These are phyloP conservation scores for Trametopsis cervina DNA, from an alignment of 768 basidiomycete species.

Conservation along the genomic window DNA sequence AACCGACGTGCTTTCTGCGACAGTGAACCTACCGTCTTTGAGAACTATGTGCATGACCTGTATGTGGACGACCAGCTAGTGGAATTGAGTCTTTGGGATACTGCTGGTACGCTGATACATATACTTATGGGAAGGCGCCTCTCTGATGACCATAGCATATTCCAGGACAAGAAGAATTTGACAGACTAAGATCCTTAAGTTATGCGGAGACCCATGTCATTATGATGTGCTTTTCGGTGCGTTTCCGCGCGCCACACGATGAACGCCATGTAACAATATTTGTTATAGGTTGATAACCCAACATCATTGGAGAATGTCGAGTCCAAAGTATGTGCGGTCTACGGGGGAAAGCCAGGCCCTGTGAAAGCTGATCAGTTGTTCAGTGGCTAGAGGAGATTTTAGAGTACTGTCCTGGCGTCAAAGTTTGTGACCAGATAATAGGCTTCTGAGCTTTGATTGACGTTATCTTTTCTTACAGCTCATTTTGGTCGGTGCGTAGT, in stretches of 20 bases:
- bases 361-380: not conserved
- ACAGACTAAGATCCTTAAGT: constrained; percentile 85
- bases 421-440: constrained; percentile 56
- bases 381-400: constrained; percentile 93
- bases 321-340: constrained; percentile 53
- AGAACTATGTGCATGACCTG: constrained; percentile 93
- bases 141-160: constrained; percentile 23
- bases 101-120: constrained; percentile 62
- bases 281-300: constrained; percentile 78
- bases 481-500: constrained; percentile 75
- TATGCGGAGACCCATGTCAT: constrained; percentile 97
- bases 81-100: constrained; percentile 95
- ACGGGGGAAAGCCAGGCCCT: not conserved
- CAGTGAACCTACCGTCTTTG: constrained; percentile 93
- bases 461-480: too few relatives aligned
- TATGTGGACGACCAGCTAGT: constrained; percentile 81
- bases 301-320: constrained; percentile 96
- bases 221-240: constrained; percentile 92
- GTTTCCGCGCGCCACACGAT: constrained; percentile 16
- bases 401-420: constrained; percentile 92
- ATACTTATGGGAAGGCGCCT: constrained; percentile 1
- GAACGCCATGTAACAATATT: not conserved
- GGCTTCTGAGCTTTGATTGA: too few relatives aligned
- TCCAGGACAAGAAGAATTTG: constrained; percentile 92
- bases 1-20: not conserved